phyloP scores from a whole-genome alignment of 23 red algal species.

The Gracilariopsis chorda region DNA sequence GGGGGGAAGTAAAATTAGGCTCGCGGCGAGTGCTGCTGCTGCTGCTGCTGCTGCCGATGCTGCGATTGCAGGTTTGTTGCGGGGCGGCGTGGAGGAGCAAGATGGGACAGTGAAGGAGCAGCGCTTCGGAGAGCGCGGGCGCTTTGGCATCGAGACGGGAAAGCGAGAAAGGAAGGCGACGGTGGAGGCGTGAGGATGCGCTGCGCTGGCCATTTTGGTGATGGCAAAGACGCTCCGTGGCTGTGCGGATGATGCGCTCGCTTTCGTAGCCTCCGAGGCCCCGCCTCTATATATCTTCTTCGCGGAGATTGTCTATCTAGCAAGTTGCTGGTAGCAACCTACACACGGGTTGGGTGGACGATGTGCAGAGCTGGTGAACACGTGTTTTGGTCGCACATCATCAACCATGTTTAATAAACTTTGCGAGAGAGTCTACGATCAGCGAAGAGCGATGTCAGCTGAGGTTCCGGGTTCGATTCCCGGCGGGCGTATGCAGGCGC shows the following conservation, averaged over 20 bases:
- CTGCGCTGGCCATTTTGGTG: too few relatives aligned
- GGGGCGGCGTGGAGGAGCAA: background rate
- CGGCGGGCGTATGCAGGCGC: constrained; percentile 62
- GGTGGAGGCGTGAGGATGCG: background rate
- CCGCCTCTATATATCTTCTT: too few relatives aligned
- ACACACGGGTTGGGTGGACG: too few relatives aligned
- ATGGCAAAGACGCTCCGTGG: too few relatives aligned
- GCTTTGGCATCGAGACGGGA: background rate
- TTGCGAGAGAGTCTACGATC: too few relatives aligned
- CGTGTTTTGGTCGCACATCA: too few relatives aligned
- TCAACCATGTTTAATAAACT: too few relatives aligned
- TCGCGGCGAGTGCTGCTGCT: background rate
- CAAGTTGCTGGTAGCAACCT: too few relatives aligned
- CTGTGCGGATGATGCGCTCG: too few relatives aligned
- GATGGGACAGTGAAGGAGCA: background rate
- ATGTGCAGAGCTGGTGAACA: too few relatives aligned
- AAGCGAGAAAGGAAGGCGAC: constrained; percentile 9
- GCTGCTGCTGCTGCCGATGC: background rate
- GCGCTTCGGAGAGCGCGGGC: background rate
- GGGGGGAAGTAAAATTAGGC: constrained; percentile 4
- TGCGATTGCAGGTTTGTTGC: background rate
- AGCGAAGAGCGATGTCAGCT: constrained; percentile 43
- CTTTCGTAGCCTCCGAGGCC: too few relatives aligned
- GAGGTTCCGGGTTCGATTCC: constrained; percentile 77
- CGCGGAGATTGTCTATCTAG: too few relatives aligned